These are phyloP conservation scores for Xeromyces bisporus DNA, from an alignment of 495 filamentous ascomycete species.

Conservation along the genomic window DNA sequence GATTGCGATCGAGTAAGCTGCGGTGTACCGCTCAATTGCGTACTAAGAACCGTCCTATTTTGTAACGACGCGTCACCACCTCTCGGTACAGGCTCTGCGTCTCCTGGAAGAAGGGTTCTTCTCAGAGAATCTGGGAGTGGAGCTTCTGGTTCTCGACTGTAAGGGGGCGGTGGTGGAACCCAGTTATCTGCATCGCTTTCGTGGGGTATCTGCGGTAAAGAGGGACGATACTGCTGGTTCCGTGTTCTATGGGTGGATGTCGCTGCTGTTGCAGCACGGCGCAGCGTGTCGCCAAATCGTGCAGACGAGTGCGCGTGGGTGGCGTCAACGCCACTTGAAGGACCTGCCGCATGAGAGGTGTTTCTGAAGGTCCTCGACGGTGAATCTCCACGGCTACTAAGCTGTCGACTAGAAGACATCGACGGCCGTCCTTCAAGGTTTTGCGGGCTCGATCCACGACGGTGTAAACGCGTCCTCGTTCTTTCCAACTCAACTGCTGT, in stretches of 20 bases:
- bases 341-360: slow-evolving; percentile 10
- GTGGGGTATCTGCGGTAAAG: slow-evolving; percentile 42
- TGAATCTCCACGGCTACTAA: too few relatives aligned
- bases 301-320: slow-evolving; percentile 17
- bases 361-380: slow-evolving; percentile 9
- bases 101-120: slow-evolving; percentile 16
- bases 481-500: slow-evolving; percentile 70
- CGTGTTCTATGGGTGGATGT: slow-evolving; percentile 49
- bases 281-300: slow-evolving; percentile 56
- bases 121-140: slow-evolving; percentile 38
- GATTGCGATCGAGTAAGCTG: slow-evolving; percentile 7
- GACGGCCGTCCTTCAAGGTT: slow-evolving; percentile 3
- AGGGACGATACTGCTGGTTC: slow-evolving; percentile 24
- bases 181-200: slow-evolving; percentile 86
- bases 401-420: slow-evolving; percentile 7
- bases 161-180: slow-evolving; percentile 86
- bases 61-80: slow-evolving; percentile 2
- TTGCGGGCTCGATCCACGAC: slow-evolving; percentile 11
- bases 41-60: slow-evolving; percentile 12
- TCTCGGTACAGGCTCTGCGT: slow-evolving; percentile 6
- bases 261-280: slow-evolving; percentile 63
- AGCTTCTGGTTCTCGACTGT: slow-evolving; percentile 50
- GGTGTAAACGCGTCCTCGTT: slow-evolving; percentile 41
- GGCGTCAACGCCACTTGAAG: slow-evolving; percentile 7
- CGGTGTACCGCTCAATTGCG: slow-evolving; percentile 7